A percentile compares a stretch with the other conserved stretches of the same genome.
These are phyloP conservation scores for Leccinum imitatum DNA, from an alignment of 768 basidiomycete genomes.

Conservation along the genomic window DNA sequence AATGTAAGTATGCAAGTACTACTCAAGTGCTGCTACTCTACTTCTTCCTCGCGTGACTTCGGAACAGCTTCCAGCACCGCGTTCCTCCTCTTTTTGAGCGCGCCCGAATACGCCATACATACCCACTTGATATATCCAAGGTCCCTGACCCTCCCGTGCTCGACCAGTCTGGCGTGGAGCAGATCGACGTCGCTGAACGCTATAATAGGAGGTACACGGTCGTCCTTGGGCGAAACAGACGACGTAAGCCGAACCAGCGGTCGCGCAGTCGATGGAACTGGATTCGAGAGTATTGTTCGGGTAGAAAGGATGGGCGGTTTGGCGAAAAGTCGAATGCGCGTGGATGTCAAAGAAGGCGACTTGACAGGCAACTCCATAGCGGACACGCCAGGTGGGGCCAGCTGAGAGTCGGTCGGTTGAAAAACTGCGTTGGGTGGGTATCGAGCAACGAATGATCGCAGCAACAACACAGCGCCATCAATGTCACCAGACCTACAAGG, in stretches of 20 bases:
- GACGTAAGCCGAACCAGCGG: conserved; percentile 74
- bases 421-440: conserved; percentile 63
- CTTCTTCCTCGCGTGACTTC: background rate
- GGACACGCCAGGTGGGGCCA: background rate
- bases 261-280: conserved; percentile 30
- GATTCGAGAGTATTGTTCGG: conserved; percentile 47
- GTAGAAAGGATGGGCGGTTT: conserved; percentile 57
- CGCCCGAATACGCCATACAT: conserved; percentile 70
- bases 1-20: no score
- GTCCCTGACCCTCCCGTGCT: conserved; percentile 39
- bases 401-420: conserved; percentile 26
- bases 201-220: conserved; percentile 76
- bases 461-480: conserved; percentile 51
- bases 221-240: conserved; percentile 61
- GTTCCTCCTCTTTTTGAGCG: conserved; percentile 61
- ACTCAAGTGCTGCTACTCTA: background rate
- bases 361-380: background rate
- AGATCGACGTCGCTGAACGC: conserved; percentile 76
- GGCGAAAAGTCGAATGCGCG: conserved; percentile 22
- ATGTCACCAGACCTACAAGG: conserved; percentile 46
- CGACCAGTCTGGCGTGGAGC: conserved; percentile 73
- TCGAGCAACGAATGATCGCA: conserved; percentile 59
- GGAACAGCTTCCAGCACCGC: conserved; percentile 25
- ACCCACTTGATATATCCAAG: conserved; percentile 73
- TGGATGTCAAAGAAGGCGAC: conserved; percentile 4